A percentile compares a stretch with the other conserved stretches of the same genome.
These are phyloP conservation scores for Polyplosphaeria fusca DNA, from an alignment of 495 filamentous ascomycete species.

Conservation along the genomic window DNA sequence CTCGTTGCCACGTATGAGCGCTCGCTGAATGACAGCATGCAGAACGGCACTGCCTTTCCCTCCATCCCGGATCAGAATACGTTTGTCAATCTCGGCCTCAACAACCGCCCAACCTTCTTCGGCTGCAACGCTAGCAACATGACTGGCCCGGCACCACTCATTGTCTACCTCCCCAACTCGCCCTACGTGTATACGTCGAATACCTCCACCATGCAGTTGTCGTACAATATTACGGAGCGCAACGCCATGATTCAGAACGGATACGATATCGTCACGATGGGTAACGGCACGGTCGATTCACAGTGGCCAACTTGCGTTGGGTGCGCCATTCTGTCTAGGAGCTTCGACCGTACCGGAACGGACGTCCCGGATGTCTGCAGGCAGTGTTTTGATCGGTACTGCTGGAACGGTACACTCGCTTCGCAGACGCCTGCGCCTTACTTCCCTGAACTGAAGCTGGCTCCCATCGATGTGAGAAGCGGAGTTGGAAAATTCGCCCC, in stretches of 20 bases:
- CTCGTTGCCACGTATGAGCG: slow-evolving; percentile 82
- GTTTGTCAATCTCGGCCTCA: slow-evolving; percentile 82
- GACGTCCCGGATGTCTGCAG: slow-evolving; percentile 63
- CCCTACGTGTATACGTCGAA: slow-evolving; percentile 75
- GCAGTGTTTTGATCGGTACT: slow-evolving; percentile 75
- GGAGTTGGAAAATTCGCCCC: slow-evolving; percentile 19
- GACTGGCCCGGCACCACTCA: slow-evolving; percentile 58
- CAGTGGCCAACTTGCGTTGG: slow-evolving; percentile 79
- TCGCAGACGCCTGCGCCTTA: slow-evolving; percentile 16
- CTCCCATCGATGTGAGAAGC: slow-evolving; percentile 14
- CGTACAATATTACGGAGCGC: slow-evolving; percentile 60
- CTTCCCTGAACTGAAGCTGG: slow-evolving; percentile 7
- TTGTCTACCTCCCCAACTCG: slow-evolving; percentile 88
- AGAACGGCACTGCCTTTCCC: slow-evolving; percentile 83
- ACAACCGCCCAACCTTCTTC: slow-evolving; percentile 86
- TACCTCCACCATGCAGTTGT: slow-evolving; percentile 64
- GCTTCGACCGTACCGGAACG: slow-evolving; percentile 64
- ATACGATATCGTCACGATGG: slow-evolving; percentile 75
- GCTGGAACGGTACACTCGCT: slow-evolving; percentile 76
- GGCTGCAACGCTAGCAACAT: slow-evolving; percentile 76
- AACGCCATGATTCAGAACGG: slow-evolving; percentile 81
- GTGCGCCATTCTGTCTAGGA: slow-evolving; percentile 80
- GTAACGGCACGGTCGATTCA: slow-evolving; percentile 67
- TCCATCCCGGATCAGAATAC: slow-evolving; percentile 77
- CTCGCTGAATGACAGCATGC: slow-evolving; percentile 55